Evolutionary conservation across 257 asterid species (phyloP).

Genomic region (Lycium ferocissimum): DNA sequence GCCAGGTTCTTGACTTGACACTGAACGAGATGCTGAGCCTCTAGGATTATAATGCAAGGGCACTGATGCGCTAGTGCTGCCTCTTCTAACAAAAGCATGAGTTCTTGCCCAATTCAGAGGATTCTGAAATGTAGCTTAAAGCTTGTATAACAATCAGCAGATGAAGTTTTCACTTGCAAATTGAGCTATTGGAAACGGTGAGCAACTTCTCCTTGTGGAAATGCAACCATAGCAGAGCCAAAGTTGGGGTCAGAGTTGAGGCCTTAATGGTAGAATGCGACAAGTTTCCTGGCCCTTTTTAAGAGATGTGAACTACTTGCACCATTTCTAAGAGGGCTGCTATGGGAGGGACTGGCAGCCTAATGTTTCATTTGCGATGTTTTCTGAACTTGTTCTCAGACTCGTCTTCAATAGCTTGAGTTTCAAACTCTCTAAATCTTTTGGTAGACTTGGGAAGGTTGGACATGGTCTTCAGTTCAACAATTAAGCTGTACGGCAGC

Average conservation of each 20-base stretch:
- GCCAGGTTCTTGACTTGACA: constrained; percentile 23
- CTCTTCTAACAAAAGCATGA: constrained; percentile 40
- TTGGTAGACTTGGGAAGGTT: constrained; percentile 23
- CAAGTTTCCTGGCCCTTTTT: not conserved
- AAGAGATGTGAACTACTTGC: not conserved
- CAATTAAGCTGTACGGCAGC: constrained; percentile 28
- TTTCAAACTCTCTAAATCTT: constrained; percentile 31
- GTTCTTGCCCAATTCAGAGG: constrained; percentile 40
- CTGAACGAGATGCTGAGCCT: constrained; percentile 45
- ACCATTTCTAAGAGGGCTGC: not conserved
- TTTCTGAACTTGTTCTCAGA: constrained; percentile 32
- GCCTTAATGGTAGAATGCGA: not conserved
- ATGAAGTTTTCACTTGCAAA: constrained; percentile 10
- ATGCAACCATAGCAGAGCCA: not conserved
- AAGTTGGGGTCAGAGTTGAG: not conserved
- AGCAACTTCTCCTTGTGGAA: not conserved
- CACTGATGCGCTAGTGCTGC: constrained; percentile 30
- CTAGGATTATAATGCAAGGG: constrained; percentile 39
- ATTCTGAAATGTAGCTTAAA: constrained; percentile 45
- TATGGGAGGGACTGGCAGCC: constrained; percentile 19
- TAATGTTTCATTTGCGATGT: constrained; percentile 36
- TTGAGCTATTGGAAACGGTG: not conserved
- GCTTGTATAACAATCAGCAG: not conserved
- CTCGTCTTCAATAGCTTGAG: constrained; percentile 32
- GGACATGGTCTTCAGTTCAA: constrained; percentile 31